Evolutionary conservation across 2,329 filamentous ascomycete genomes (phyloP).

Genomic region (Diaporthe eres): DNA sequence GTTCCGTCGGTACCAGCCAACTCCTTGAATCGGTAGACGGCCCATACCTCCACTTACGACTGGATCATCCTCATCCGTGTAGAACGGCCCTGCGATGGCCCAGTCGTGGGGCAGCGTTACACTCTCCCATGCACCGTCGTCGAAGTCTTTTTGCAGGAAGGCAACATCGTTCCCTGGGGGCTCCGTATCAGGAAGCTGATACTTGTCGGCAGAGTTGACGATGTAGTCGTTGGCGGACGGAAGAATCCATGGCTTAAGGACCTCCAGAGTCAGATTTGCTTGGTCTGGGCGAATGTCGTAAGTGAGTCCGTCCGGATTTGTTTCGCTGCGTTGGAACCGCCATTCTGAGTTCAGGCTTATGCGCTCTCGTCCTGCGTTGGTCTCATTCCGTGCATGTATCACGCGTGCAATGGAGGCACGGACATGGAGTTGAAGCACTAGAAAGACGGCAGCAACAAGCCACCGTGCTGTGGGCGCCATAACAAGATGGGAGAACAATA

Average conservation of each 20-base stretch:
- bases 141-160: conserved; percentile 39
- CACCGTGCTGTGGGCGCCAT: neutral
- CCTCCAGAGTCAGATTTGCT: conserved; percentile 20
- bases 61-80: conserved; percentile 48
- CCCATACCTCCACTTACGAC: conserved; percentile 56
- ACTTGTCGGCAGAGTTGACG: neutral
- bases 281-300: conserved; percentile 38
- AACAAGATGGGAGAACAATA: neutral
- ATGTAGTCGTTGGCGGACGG: conserved; percentile 36
- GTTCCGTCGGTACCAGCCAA: conserved; percentile 66
- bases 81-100: conserved; percentile 63
- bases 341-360: conserved; percentile 32
- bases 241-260: conserved; percentile 39
- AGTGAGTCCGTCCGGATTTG: conserved; percentile 35
- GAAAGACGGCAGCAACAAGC: conserved; percentile 7
- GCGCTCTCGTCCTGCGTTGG: conserved; percentile 9
- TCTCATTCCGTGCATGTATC: conserved; percentile 7
- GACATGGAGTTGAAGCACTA: neutral
- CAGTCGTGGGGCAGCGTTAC: conserved; percentile 64
- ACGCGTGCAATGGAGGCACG: neutral
- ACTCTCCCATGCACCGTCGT: conserved; percentile 58
- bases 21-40: conserved; percentile 64
- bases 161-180: conserved; percentile 36
- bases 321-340: conserved; percentile 30
- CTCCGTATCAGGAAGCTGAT: conserved; percentile 1